A percentile compares a stretch with the other conserved stretches of the same genome.
Evolutionary conservation across 257 asterid species (phyloP).

Genomic region (Anisodus acutangulus): DNA sequence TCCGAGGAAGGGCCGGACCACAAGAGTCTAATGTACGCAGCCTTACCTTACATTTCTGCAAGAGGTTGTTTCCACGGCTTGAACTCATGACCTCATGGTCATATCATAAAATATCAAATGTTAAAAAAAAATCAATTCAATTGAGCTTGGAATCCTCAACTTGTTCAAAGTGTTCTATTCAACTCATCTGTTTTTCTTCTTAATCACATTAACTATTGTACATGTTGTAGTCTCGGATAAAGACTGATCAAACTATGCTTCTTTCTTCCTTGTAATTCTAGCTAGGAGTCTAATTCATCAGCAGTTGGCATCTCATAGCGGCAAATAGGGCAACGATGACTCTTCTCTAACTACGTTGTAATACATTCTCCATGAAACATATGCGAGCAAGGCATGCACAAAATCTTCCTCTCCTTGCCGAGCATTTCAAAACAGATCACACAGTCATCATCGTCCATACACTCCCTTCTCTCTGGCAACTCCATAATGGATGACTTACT

Average conservation of each 20-base stretch:
- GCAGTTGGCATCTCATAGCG: conserved; percentile 12
- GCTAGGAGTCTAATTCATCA: background rate
- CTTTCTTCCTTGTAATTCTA: no score
- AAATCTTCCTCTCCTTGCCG: background rate
- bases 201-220: no score
- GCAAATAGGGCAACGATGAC: conserved; percentile 35
- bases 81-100: no score
- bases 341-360: conserved; percentile 19
- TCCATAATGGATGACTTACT: background rate
- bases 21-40: no score
- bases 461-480: background rate
- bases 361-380: conserved; percentile 35
- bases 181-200: background rate
- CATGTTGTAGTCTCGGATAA: background rate
- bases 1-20: no score
- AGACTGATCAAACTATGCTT: background rate
- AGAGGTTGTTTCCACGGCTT: no score
- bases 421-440: conserved; percentile 18
- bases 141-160: background rate
- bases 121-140: no score
- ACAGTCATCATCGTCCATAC: background rate
- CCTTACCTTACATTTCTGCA: no score
- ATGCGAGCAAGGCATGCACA: conserved; percentile 33
- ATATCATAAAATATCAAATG: no score
- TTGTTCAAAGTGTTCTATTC: background rate